Conservation (phyloP, 331 rosid species). For the Pyracantha coccinea region DNA sequence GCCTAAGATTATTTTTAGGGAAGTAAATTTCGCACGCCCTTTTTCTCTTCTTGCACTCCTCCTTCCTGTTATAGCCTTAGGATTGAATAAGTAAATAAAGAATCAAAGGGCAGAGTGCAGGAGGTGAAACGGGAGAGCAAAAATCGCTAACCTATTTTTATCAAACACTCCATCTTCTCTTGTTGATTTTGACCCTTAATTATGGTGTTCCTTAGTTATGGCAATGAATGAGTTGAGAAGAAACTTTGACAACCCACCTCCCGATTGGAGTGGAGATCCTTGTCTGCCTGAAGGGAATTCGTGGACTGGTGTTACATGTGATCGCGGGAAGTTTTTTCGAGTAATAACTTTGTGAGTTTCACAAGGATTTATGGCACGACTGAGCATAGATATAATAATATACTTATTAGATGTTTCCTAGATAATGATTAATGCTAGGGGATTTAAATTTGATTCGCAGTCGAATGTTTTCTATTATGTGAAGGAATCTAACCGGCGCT, state of each 20-base stretch:
- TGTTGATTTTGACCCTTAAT: background rate
- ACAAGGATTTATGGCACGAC: background rate
- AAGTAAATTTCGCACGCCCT: no score
- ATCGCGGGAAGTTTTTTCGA: slow-evolving; percentile 26
- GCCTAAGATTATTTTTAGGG: no score
- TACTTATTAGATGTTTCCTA: background rate
- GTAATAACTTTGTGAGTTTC: slow-evolving; percentile 49
- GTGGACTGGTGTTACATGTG: slow-evolving; percentile 81
- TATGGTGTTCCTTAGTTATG: slow-evolving; percentile 28
- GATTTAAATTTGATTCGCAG: background rate
- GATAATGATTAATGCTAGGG: background rate
- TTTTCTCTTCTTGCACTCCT: no score
- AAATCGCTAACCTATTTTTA: background rate
- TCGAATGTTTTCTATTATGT: slow-evolving; percentile 9
- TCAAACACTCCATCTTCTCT: background rate
- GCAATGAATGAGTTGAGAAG: slow-evolving; percentile 58
- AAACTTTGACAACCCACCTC: slow-evolving; percentile 49
- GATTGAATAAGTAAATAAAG: no score
- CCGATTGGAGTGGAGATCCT: slow-evolving; percentile 91
- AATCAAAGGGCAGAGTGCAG: no score
- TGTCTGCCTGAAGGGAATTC: slow-evolving; percentile 66
- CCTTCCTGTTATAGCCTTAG: no score
- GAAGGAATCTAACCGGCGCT: slow-evolving; percentile 57
- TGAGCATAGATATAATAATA: background rate
- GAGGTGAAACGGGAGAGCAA: no score